Evolutionary conservation across 208 protist genomes (phyloP).

Genomic region (Vickermania ingenoplastis): DNA sequence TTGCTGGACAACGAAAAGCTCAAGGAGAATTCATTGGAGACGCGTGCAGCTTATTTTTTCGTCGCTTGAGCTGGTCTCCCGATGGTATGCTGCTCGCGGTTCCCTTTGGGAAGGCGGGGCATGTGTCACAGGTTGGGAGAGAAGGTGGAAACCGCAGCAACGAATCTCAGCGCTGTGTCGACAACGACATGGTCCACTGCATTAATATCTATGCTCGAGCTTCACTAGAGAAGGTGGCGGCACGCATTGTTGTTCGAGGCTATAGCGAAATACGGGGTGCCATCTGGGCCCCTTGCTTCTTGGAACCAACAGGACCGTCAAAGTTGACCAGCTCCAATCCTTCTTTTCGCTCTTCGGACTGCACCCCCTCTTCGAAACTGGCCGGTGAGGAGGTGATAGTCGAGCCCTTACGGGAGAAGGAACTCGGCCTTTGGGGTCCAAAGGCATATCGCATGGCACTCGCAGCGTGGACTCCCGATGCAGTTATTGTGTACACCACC

Average conservation of each 20-base stretch:
- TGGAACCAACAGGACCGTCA: slow-evolving; percentile 24
- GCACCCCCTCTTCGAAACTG: neutral
- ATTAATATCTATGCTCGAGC: slow-evolving; percentile 68
- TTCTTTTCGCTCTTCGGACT: neutral
- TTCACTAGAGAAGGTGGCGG: slow-evolving; percentile 43
- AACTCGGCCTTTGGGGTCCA: slow-evolving; percentile 51
- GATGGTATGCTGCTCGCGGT: slow-evolving; percentile 70
- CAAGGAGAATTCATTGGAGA: slow-evolving; percentile 69
- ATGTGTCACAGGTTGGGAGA: neutral
- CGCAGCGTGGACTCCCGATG: slow-evolving; percentile 77
- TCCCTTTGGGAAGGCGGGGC: slow-evolving; percentile 54
- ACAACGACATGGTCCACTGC: slow-evolving; percentile 62
- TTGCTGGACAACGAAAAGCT: slow-evolving; percentile 45
- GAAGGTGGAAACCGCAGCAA: slow-evolving; percentile 13
- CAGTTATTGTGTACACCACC: slow-evolving; percentile 81
- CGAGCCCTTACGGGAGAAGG: neutral
- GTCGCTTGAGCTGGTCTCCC: slow-evolving; percentile 70
- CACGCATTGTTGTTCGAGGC: slow-evolving; percentile 45
- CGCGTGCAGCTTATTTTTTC: slow-evolving; percentile 60
- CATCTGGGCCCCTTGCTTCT: slow-evolving; percentile 72
- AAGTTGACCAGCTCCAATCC: neutral
- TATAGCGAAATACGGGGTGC: slow-evolving; percentile 72
- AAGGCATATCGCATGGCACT: slow-evolving; percentile 76
- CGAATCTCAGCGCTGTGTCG: slow-evolving; percentile 5
- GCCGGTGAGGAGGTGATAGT: neutral